Conservation (phyloP, 176 grass and related monocot genomes). For the Triticum dicoccoides region DNA sequence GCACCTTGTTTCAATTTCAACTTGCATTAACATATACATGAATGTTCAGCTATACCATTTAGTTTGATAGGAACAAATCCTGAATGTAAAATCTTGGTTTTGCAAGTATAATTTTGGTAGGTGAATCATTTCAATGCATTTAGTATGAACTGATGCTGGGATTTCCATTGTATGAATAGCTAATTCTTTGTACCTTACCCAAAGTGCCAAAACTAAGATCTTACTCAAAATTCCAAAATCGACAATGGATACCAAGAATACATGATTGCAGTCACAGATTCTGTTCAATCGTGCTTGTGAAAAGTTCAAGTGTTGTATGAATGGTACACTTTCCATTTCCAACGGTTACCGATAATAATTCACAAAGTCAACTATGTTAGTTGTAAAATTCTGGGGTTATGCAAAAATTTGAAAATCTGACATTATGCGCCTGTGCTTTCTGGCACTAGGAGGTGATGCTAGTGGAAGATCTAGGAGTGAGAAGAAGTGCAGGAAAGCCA, state of each 20-base stretch:
- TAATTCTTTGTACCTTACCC: not conserved
- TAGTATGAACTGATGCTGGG: not conserved
- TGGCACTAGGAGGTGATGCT: constrained; percentile 21
- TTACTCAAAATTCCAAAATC: not conserved
- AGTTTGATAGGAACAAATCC: not conserved
- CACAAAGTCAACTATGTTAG: not conserved
- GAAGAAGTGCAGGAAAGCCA: constrained; percentile 34
- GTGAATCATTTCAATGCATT: constrained; percentile 1
- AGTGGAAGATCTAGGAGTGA: constrained; percentile 35
- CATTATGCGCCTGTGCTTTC: not conserved
- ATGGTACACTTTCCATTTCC: not conserved
- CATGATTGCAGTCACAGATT: not conserved
- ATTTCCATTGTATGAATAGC: not conserved
- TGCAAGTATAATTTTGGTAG: not conserved
- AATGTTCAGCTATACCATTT: not conserved
- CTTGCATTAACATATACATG: no score
- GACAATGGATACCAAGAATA: not conserved
- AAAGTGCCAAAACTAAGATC: not conserved
- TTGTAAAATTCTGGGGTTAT: not conserved
- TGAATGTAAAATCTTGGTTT: constrained; percentile 4
- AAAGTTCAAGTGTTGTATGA: not conserved
- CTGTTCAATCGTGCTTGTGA: not conserved
- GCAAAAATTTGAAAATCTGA: not conserved
- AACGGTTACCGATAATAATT: not conserved
- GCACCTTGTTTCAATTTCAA: not conserved